phyloP scores from a whole-genome alignment of 1,284 basidiomycete species.

The Entoloma clypeatum region DNA sequence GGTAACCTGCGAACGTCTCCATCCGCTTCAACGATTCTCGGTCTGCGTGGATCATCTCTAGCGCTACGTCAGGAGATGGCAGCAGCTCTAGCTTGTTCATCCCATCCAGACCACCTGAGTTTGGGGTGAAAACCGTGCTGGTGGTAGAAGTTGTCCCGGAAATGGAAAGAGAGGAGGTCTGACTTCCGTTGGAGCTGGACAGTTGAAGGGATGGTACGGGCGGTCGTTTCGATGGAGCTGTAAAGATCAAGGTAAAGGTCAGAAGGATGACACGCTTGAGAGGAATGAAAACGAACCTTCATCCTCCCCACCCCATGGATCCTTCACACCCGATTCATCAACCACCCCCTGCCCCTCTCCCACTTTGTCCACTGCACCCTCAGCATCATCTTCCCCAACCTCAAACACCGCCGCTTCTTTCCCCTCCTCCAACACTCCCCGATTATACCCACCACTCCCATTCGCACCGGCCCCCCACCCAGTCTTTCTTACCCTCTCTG shows the following conservation, averaged over 20 bases:
- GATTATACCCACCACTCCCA: constrained; percentile 13
- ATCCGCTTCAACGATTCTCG: constrained; percentile 89
- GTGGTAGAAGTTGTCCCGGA: not conserved
- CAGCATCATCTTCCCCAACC: constrained; percentile 53
- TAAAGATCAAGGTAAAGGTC: not conserved
- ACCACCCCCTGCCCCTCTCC: constrained; percentile 11
- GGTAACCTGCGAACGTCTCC: constrained; percentile 86
- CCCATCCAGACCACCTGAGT: constrained; percentile 17
- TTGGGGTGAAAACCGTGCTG: no score
- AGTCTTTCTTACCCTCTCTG: constrained; percentile 13
- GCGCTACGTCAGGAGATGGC: constrained; percentile 86
- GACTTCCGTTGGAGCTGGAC: no score
- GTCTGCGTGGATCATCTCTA: constrained; percentile 90
- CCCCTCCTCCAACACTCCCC: constrained; percentile 31
- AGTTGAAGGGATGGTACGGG: no score
- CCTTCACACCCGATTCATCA: constrained; percentile 8
- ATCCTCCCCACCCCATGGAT: constrained; percentile 14
- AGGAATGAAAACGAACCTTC: constrained; percentile 2
- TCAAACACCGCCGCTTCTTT: constrained; percentile 57
- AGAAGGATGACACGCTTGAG: not conserved
- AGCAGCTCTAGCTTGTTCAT: constrained; percentile 78
- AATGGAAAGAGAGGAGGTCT: no score
- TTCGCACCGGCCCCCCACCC: constrained; percentile 13
- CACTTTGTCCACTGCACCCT: constrained; percentile 28
- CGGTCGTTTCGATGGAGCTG: constrained; percentile 5